Evolutionary conservation across 352 stramenopile genomes (phyloP).

Genomic region (Sclerospora graminicola): DNA sequence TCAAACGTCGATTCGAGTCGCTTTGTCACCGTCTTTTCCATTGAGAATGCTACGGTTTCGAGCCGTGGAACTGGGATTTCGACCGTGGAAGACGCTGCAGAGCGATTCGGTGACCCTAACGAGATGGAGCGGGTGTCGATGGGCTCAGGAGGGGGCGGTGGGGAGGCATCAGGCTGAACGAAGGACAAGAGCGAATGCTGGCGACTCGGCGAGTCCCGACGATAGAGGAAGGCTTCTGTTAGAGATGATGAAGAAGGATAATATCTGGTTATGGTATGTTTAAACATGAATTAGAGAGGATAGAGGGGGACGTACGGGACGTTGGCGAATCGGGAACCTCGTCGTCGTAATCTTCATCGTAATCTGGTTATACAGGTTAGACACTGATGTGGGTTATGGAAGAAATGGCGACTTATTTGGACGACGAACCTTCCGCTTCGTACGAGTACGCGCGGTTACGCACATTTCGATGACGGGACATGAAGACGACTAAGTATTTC

Average conservation of each 20-base stretch:
- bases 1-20: too few species aligned
- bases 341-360: conserved; percentile 64
- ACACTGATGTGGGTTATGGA: not conserved
- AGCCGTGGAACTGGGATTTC: too few species aligned
- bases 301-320: conserved; percentile 32
- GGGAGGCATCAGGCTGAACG: too few species aligned
- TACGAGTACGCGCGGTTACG: conserved; percentile 86
- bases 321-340: conserved; percentile 42
- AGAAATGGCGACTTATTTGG: not conserved
- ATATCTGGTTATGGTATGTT: too few species aligned
- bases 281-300: too few species aligned
- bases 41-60: too few species aligned
- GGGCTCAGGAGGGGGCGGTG: too few species aligned
- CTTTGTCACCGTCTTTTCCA: too few species aligned
- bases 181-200: conserved; percentile 76
- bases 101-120: too few species aligned
- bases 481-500: conserved; percentile 7
- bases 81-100: too few species aligned
- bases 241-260: too few species aligned
- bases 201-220: conserved; percentile 66
- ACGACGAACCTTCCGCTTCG: conserved; percentile 58
- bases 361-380: conserved; percentile 27
- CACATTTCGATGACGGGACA: conserved; percentile 80
- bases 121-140: too few species aligned
- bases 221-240: conserved; percentile 86